A percentile compares a stretch with the other conserved stretches of the same genome.
phyloP scores from a whole-genome alignment of 805 yeast species.

The Priceomyces fermenticarens region DNA sequence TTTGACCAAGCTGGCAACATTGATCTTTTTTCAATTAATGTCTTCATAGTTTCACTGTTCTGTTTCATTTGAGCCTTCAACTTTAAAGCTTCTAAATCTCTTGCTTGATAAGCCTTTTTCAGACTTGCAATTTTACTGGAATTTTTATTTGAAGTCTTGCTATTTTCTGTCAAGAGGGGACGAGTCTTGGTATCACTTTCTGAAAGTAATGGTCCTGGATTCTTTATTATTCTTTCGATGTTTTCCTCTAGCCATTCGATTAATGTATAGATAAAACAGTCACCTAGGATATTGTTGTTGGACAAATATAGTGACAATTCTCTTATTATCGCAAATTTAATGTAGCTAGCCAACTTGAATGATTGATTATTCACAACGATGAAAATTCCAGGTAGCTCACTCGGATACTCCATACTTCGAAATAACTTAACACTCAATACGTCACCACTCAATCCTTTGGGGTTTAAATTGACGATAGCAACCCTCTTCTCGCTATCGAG shows the following conservation, averaged over 20 bases:
- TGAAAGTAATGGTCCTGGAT: conserved; percentile 65
- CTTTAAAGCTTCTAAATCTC: conserved; percentile 7
- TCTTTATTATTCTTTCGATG: conserved; percentile 51
- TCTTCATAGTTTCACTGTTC: conserved; percentile 32
- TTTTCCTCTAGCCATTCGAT: conserved; percentile 77
- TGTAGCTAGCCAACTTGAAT: conserved; percentile 64
- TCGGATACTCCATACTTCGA: conserved; percentile 53
- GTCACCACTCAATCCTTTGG: conserved; percentile 13
- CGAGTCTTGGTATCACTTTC: not conserved
- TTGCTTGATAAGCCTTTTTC: no score
- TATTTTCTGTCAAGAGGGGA: no score
- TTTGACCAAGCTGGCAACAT: conserved; percentile 84
- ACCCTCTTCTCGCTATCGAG: conserved; percentile 32
- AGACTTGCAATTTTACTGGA: not conserved
- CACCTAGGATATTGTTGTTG: conserved; percentile 55
- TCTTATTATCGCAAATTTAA: conserved; percentile 55
- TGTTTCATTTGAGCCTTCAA: conserved; percentile 14
- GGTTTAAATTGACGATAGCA: conserved; percentile 14
- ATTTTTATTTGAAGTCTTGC: not conserved
- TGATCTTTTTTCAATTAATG: conserved; percentile 43
- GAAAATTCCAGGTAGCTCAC: conserved; percentile 66
- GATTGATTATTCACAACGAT: conserved; percentile 36
- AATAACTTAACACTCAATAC: conserved; percentile 23
- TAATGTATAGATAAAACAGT: conserved; percentile 63
- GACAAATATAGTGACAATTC: conserved; percentile 44